Evolutionary conservation across 805 yeast species (phyloP), one percentile per base, ranked within the genome.

Genomic region (Pichia kluyveri): DNA sequence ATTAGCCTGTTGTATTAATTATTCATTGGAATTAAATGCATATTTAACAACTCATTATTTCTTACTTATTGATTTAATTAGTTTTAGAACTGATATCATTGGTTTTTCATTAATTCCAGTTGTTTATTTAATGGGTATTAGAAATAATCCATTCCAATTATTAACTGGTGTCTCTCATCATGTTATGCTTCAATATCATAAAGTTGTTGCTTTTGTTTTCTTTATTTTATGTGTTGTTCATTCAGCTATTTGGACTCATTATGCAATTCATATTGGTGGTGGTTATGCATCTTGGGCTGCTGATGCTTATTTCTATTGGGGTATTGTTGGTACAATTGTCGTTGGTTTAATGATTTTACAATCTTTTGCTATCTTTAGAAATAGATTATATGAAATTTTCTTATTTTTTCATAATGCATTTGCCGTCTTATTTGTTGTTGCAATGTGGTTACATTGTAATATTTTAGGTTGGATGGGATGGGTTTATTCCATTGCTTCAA

Each of bases 121-220:
- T 8, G 60, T 80, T 17, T 74, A 77, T 51, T 64, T 83, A 48
- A 82, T 85, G 62, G 86, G 87, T 6, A 83, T 83, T 31, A 69
- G 93, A 56, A 86, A 86, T 61, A 86, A 83, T 58, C 77, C 86
- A 19, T 68, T 86, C 57, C 73, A 76, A 52, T 68, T 66, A 59
- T 46, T 82, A 6, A 75, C 89, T 1, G 87, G 90, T 3, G 72
- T 85, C 69, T 62, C 79, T 0, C 81, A 76, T 54, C 66, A 80
- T 14, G 72, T 83, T 1, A 84, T 86, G 65, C 70, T 78, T 56
- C 65, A 70, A 30, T 76, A 75, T 57, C 96, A 87, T 64, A 80
- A 73, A 60, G 80, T 86, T 84, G 63, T 73, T 42, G 83, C 85
- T 1, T 68, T 82, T 53, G 67, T 73, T 0, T 66, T 72, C 54